Evolutionary conservation across 2,329 filamentous ascomycete genomes (phyloP), one percentile per base, ranked within the genome.

Genomic region (Aspergillus ustus): DNA sequence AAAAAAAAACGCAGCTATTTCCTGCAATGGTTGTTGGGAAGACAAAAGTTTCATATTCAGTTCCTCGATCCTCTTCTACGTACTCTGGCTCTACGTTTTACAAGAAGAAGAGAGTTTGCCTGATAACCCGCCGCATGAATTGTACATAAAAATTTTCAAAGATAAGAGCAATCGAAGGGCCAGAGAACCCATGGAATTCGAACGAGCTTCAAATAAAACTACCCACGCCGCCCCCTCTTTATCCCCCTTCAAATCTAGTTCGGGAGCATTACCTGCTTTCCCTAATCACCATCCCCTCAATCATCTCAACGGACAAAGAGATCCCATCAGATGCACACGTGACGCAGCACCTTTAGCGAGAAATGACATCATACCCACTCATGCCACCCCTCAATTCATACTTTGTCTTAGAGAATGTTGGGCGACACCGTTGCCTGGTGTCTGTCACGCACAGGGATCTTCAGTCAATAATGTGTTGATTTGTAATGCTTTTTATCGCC

Each of bases 1-100:
- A 70, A 46, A 64, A 72, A 67, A 67, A 66, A 53, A 17, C 49
- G 46, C 59, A 61, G 60, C 59, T 65, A 59, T 66, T 68, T 63
- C 34, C 37, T 53, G 49, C 52, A 49, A 60, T 61, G 49, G 52
- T 46, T 60, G 60, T 54, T 34, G 53, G 49, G 43, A 57, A 52
- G 50, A 45, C 53, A 63, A 62, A 63, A 63, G 61, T 63, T 63
- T 61, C 50, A 53, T 37, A 22, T 28, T 17, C 31, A 25, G 54
- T 60, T 44, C 34, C 50, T 51, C 17, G 15, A 31, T 45, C 44
- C 15, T 15, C 19, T 44, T 45, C 52, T 43, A 45, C n/a, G 9
- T 51, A 31, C 6, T 31, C 29, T 58, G 20, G 15, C 45, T 11
- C 20, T n/a, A 2, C 11, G 13, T 40, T 40, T 40, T 25, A 25